Base-by-base conservation (phyloP, 108 stramenopile species). In the Discostella stelligeroides region DNA sequence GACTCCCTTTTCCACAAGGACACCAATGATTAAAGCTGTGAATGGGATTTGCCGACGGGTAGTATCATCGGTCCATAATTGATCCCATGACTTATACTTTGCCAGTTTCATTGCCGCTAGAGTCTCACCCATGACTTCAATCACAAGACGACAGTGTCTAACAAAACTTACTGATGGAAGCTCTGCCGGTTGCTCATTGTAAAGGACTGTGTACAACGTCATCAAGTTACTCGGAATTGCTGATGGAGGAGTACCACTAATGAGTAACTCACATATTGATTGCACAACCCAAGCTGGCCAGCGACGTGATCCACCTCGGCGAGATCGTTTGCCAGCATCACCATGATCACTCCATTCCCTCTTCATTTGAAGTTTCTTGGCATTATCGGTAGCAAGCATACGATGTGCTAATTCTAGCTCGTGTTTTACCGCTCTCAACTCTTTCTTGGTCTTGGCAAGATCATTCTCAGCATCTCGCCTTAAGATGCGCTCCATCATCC, bases 241-340 rank as follows among this genome's bases (percentile, higher is more conserved):
- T 38, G 56, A 34, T 20, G 57, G 69, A 10, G 59, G 40, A 4
- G 69, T 60, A 1, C 69, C 69, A 39, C 28, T 70, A 18, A 70
- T 18, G 18, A 70, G 50, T 6, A 62, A 24, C 58, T 70, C 69
- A 40, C 59, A 62, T 1, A 62, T 70, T 14, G 47, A 41, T 27
- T 69, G 68, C 7, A 69, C 55, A 7, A 69, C 59, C 56, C 56
- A 58, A 29, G 45, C 12, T 15, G 54, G 69, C 58, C 69, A 70
- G n/a, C n/a, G n/a, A n/a, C n/a, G n/a, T n/a, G n/a, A n/a, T n/a
- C n/a, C n/a, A n/a, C n/a, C n/a, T n/a, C n/a, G n/a, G n/a, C n/a
- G n/a, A n/a, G n/a, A n/a, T n/a, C n/a, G n/a, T n/a, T n/a, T n/a
- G n/a, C n/a, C n/a, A n/a, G n/a, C n/a, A n/a, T n/a, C n/a, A n/a